These are phyloP conservation scores for Exidia glandulosa DNA, from an alignment of 768 basidiomycete genomes.

Conservation along the genomic window DNA sequence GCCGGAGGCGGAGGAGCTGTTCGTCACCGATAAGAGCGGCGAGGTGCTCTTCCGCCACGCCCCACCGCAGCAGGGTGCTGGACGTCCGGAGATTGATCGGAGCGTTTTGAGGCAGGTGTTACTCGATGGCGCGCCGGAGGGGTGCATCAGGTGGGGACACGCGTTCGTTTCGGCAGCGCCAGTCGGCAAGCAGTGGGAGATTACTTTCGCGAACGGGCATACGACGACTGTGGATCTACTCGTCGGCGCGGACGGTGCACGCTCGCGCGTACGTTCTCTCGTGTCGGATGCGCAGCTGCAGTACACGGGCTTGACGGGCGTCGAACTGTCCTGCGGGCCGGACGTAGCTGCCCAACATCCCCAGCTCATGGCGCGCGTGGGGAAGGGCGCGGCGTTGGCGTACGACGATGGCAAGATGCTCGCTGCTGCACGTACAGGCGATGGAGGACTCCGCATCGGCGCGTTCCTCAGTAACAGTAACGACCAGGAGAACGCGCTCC, in stretches of 20 bases:
- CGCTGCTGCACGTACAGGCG: constrained; percentile 21
- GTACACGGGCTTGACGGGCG: constrained; percentile 21
- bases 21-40: constrained; percentile 1
- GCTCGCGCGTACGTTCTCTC: constrained; percentile 26
- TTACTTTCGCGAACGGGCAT: neutral
- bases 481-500: neutral
- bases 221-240: constrained; percentile 12
- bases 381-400: constrained; percentile 19
- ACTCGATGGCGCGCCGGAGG: constrained; percentile 5
- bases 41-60: neutral
- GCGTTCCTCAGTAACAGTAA: neutral
- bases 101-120: constrained; percentile 6
- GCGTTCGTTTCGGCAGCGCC: neutral
- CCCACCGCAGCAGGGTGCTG: neutral
- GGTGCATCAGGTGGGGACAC: constrained; percentile 5
- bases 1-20: constrained; percentile 11
- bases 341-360: constrained; percentile 14
- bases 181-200: neutral
- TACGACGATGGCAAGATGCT: constrained; percentile 15
- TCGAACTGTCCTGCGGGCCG: constrained; percentile 11
- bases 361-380: constrained; percentile 14
- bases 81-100: neutral
- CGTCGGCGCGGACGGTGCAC: constrained; percentile 30
- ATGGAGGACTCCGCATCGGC: constrained; percentile 17
- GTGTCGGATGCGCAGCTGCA: constrained; percentile 19